Evolutionary conservation across 2,329 filamentous ascomycete species (phyloP), one percentile per base, ranked within the genome.

Genomic region (Cladophialophora carrionii): DNA sequence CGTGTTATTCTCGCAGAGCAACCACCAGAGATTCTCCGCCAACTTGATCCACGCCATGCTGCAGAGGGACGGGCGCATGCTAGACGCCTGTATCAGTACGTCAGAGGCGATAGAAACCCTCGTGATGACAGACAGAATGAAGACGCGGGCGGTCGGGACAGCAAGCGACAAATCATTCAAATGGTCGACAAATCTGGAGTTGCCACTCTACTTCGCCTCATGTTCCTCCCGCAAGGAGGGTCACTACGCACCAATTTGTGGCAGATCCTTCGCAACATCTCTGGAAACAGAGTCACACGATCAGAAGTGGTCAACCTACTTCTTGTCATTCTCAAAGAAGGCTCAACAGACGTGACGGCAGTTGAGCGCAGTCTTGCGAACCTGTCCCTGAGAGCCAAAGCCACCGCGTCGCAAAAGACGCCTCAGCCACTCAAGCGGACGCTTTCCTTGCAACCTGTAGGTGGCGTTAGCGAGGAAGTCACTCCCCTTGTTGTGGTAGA

Each of bases 141-240:
- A 65, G 61, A 70, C 57, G 53, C 62, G 63, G 22, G 73, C 74
- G 57, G 79, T 76, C 52, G 82, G 81, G 61, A 80, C 77, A 77
- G 64, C 74, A 70, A 78, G 86, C 74, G 76, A 76, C 94, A 92
- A 79, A 90, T 96, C 64, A 90, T 96, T 26, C 95, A 99, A 76
- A 96, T 99, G 90, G 86, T 99, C 32, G 95, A 99, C 77, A 97
- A 96, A 78, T 86, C 93, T 54, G 95, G 96, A 29, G 89, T 99
- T 70, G 95, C 96, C 29, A 98, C 95, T n/a, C 82, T 99, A 37
- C 84, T 99, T 51, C 91, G 96, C n/a, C 85, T 99, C 9, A 97
- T 99, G 94, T 99, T 99, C 76, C 92, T 98, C 72, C 90, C 91
- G 55, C 91, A 97, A 70, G 91, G 94, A 69, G 91, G 91, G 24